Conservation (phyloP, 2,329 filamentous ascomycete species). For the Zymoseptoria tritici region DNA sequence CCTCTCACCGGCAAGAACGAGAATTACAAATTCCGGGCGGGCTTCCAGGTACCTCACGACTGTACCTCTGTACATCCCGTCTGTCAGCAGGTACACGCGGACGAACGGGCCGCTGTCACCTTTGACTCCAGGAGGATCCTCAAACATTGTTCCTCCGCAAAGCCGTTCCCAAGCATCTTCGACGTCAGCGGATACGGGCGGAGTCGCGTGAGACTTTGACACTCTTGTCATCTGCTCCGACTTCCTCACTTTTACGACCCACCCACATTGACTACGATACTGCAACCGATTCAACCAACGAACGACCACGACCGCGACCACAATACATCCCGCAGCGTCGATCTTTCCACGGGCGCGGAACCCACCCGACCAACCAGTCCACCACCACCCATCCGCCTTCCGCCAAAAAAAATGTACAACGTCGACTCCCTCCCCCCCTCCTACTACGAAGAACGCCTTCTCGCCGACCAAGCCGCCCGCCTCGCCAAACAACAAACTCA, state of each 20-base stretch:
- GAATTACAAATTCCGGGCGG: neutral
- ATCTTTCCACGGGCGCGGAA: too few relatives aligned
- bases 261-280: neutral
- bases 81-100: neutral
- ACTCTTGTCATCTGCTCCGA: neutral
- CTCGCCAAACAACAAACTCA: conserved; percentile 13
- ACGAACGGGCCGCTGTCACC: neutral
- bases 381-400: too few relatives aligned
- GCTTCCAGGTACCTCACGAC: too few relatives aligned
- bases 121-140: neutral
- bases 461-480: conserved; percentile 19
- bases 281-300: neutral
- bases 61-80: neutral
- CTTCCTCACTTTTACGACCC: neutral
- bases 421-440: conserved; percentile 25
- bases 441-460: conserved; percentile 28
- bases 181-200: neutral
- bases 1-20: neutral
- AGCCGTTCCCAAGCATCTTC: neutral
- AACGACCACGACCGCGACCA: neutral
- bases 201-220: neutral
- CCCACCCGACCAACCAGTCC: too few relatives aligned
- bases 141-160: too few relatives aligned
- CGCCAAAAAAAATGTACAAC: conserved; percentile 25
- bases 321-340: too few relatives aligned